Base-by-base conservation (phyloP, 306 rosid genomes). In the Quercus rubra region DNA sequence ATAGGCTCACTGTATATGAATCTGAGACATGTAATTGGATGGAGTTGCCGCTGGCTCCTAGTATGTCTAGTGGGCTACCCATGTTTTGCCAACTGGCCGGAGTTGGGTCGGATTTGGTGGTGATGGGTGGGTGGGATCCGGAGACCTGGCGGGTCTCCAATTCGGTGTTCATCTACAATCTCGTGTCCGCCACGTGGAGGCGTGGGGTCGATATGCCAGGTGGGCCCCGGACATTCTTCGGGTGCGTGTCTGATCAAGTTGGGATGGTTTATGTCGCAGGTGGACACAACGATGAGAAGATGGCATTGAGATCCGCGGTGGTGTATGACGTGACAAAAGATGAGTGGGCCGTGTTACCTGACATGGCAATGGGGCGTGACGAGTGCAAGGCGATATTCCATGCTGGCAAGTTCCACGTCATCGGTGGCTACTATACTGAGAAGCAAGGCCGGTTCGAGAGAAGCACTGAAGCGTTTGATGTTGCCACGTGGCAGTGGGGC, bases 121-220 rank as follows among this genome's bases (percentile, higher is more conserved):
- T 91, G 3, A 67, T 93, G 41, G 98, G 98, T 6, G 98, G 98
- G 69, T 91, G 90, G 90, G 95, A 89, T 71, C 91, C 97, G 18
- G 56, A 57, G 5, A 83, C 94, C 0, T 90, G 90, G 93, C 87
- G 73, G 54, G 86, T 86, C 3, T 91, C 91, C 0, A 91, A 83
- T 20, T 85, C 89, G 1, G 92, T 93, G 5, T 81, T 80, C n/a
- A 21, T 93, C 30, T 93, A 85, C 49, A 80, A 87, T 1, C 87
- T 93, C 21, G 3, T 87, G 41, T 79, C 83, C 0, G 84, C 79
- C 15, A 80, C 55, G 35, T 93, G 98, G 98, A 86, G 23, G 23
- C 23, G 23, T 23, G 23, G 23, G 23, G 38, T 49, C 1, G 83
- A 91, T 27, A 89, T 93, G 94, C 98, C 95, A 0, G 94, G 91